Conservation (phyloP, 805 yeast species). For the Gaillardinia entomophila region DNA sequence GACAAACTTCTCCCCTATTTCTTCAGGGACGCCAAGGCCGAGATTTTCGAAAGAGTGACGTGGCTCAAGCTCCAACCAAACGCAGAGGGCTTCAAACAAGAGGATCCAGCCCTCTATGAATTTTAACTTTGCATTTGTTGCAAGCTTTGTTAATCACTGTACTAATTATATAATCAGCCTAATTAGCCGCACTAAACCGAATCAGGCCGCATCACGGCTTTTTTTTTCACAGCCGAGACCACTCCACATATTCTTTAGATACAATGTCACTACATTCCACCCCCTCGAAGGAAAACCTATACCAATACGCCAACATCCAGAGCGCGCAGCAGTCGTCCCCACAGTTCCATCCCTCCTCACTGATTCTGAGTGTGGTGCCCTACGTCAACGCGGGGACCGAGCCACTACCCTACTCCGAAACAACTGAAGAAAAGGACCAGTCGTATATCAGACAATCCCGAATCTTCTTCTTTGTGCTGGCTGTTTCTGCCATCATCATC, state of each 20-base stretch:
- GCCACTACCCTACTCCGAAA: too few relatives aligned
- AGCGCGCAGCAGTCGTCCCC: too few relatives aligned
- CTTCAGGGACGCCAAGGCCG: slow-evolving; percentile 12
- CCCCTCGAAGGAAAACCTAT: slow-evolving; percentile 1
- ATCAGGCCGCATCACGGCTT: not conserved
- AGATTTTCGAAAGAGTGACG: slow-evolving; percentile 41
- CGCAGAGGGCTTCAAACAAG: slow-evolving; percentile 50
- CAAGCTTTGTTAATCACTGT: not conserved
- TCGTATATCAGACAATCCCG: slow-evolving; percentile 3
- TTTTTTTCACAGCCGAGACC: not conserved
- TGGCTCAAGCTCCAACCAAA: slow-evolving; percentile 71
- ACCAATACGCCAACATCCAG: slow-evolving; percentile 2
- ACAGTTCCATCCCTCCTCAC: too few relatives aligned
- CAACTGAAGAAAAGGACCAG: too few relatives aligned
- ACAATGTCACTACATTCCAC: not conserved
- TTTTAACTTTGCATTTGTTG: slow-evolving; percentile 6
- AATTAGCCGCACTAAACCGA: slow-evolving; percentile 2
- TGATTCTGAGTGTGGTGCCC: too few relatives aligned
- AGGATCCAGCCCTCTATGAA: slow-evolving; percentile 29
- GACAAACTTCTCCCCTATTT: slow-evolving; percentile 34
- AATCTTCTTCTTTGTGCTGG: slow-evolving; percentile 22
- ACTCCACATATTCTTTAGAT: not conserved
- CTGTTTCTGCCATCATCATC: slow-evolving; percentile 26
- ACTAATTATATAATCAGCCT: slow-evolving; percentile 1
- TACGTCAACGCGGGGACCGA: too few relatives aligned